Evolutionary conservation across 2,329 filamentous ascomycete species (phyloP).

Genomic region (Lasiodiplodia theobromae): DNA sequence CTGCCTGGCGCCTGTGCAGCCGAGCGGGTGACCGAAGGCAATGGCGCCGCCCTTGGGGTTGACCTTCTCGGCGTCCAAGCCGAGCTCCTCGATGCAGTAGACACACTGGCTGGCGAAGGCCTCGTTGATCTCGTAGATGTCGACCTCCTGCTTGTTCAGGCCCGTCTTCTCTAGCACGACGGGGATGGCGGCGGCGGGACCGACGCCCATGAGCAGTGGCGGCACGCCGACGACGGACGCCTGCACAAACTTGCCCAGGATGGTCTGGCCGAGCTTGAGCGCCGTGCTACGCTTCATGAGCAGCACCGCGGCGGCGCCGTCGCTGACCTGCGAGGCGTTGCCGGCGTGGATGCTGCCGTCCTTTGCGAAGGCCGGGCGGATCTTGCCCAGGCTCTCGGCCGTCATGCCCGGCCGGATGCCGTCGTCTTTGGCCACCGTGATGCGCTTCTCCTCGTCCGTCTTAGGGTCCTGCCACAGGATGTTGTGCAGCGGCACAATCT

Average conservation of each 20-base stretch:
- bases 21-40: slow-evolving; percentile 93
- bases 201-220: slow-evolving; percentile 94
- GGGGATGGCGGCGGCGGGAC: slow-evolving; percentile 95
- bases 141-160: slow-evolving; percentile 82
- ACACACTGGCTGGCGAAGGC: slow-evolving; percentile 95
- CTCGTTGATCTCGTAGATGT: slow-evolving; percentile 99
- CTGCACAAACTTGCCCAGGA: slow-evolving; percentile 91
- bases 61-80: slow-evolving; percentile 82
- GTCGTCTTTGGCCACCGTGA: slow-evolving; percentile 86
- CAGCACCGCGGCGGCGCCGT: slow-evolving; percentile 93
- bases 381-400: slow-evolving; percentile 86
- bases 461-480: slow-evolving; percentile 92
- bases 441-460: slow-evolving; percentile 81
- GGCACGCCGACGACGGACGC: slow-evolving; percentile 87
- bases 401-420: slow-evolving; percentile 88
- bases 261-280: slow-evolving; percentile 83
- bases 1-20: slow-evolving; percentile 92
- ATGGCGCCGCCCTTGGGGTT: slow-evolving; percentile 98
- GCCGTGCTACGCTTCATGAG: slow-evolving; percentile 95
- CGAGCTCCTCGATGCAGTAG: slow-evolving; percentile 90
- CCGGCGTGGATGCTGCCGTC: slow-evolving; percentile 94
- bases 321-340: slow-evolving; percentile 91
- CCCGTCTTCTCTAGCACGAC: slow-evolving; percentile 88
- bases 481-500: slow-evolving; percentile 80
- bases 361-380: slow-evolving; percentile 87